Evolutionary conservation across 139 green algal genomes (phyloP), one percentile per base, ranked within the genome.

Genomic region (Desmodesmus armatus): DNA sequence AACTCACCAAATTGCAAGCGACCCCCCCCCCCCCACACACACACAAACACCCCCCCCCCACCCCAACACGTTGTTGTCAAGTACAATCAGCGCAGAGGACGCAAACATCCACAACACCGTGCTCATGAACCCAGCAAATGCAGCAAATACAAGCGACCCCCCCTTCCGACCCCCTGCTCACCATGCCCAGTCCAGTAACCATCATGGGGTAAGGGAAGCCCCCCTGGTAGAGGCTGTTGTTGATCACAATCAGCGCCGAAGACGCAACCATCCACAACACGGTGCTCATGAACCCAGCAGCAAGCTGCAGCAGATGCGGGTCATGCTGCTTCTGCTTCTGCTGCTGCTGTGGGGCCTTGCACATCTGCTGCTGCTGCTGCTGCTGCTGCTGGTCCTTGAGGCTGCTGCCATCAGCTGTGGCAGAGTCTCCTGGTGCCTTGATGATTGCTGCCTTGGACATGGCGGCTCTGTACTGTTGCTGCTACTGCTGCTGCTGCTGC

Each of bases 191-290:
- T 27, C 89, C 90, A 6, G 90, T 95, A 0, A 96, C 88, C 33
- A 89, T 83, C 35, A 92, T 85, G 3, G 93, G 93, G 73, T 89
- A 93, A 0, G 11, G 71, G 58, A 96, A 96, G 43, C 89, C 92
- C 21, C 84, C 71, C 3, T n/a, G 37, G 78, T 94, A 94, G 37
- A 96, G 25, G 11, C 80, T 3, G 66, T 95, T 96, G 89, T 96
- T 96, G 31, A 92, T 43, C 13, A 97, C 85, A 77, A 97, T 95
- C 27, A 97, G 76, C 2, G 70, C 65, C 13, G 79, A 89, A 29
- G 92, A 96, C 19, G 74, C 80, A 0, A 91, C 6, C 49, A 91
- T 89, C 90, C 92, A 97, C 19, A 82, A 25, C 19, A 89, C 23
- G 11, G 89, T 89, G 29, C 80, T 72, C 0, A 87, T 0, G 2